Evolutionary conservation across 306 rosid genomes (phyloP).

Genomic region (Gleditsia sinensis): DNA sequence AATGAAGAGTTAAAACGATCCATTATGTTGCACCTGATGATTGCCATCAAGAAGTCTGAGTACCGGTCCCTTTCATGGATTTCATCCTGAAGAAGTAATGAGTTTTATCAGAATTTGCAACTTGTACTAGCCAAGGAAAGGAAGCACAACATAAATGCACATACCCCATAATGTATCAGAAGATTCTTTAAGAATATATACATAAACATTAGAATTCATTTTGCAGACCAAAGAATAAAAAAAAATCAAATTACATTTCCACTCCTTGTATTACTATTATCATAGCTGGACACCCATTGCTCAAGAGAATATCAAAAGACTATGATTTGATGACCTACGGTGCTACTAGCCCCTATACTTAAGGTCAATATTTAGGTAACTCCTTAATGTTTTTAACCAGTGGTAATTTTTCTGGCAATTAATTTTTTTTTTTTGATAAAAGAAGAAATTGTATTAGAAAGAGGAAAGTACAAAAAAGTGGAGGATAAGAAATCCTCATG

Average conservation of each 20-base stretch:
- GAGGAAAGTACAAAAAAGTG: too few relatives aligned
- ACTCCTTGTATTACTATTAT: conserved; percentile 3
- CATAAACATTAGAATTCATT: conserved; percentile 20
- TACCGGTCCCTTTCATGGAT: conserved; percentile 96
- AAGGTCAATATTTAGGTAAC: background rate
- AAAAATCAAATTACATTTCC: background rate
- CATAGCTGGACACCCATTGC: conserved; percentile 1
- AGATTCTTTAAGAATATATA: conserved; percentile 11
- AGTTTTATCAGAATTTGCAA: conserved; percentile 24
- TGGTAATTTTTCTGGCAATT: background rate
- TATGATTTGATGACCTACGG: background rate
- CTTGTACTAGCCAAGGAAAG: conserved; percentile 25
- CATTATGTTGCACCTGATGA: conserved; percentile 60
- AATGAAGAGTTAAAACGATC: conserved; percentile 15
- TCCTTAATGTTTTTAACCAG: background rate
- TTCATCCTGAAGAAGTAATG: conserved; percentile 74
- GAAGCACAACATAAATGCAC: conserved; percentile 18
- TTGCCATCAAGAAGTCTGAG: conserved; percentile 89
- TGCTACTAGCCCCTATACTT: background rate
- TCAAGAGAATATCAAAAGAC: conserved; percentile 23
- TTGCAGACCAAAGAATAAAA: background rate
- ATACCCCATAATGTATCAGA: background rate
- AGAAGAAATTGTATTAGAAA: too few relatives aligned
- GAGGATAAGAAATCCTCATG: too few relatives aligned
- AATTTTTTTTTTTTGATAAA: too few relatives aligned